A percentile compares a stretch with the other conserved stretches of the same genome.
These are phyloP conservation scores for Rhizoclosmatium globosum DNA, from an alignment of 192 early-diverging fungal species.

Conservation along the genomic window DNA sequence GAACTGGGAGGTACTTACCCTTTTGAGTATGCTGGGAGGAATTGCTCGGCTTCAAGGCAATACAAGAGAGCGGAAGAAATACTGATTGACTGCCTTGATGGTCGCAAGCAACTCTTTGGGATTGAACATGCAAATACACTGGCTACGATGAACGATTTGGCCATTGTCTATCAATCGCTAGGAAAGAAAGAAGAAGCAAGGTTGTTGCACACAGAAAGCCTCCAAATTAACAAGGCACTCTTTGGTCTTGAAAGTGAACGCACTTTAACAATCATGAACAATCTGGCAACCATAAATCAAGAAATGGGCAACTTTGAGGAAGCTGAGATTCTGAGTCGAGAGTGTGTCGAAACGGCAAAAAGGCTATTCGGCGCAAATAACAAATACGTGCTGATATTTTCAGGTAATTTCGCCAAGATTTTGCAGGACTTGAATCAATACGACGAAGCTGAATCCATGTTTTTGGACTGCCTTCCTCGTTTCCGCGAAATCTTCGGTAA, in stretches of 20 bases:
- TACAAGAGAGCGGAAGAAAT: constrained; percentile 23
- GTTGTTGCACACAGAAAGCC: background rate
- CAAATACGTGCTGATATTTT: background rate
- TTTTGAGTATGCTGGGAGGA: background rate
- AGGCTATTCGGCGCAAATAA: background rate
- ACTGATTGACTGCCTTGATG: constrained; percentile 29
- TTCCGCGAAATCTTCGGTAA: background rate
- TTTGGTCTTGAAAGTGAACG: background rate
- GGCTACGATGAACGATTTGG: background rate
- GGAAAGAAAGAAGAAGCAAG: background rate
- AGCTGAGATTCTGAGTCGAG: background rate
- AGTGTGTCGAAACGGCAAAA: background rate
- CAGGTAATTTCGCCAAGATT: background rate
- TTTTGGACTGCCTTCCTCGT: background rate
- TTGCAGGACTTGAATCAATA: background rate
- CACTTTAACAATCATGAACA: background rate
- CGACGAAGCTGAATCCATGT: background rate
- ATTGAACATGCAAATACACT: background rate
- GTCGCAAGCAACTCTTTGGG: constrained; percentile 2
- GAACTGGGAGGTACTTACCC: background rate
- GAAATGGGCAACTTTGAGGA: background rate
- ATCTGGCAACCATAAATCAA: background rate
- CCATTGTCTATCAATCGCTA: background rate
- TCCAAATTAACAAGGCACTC: background rate
- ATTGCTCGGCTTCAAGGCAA: background rate